Conservation (phyloP, 305 asterid genomes). For the Fraxinus platypoda region DNA sequence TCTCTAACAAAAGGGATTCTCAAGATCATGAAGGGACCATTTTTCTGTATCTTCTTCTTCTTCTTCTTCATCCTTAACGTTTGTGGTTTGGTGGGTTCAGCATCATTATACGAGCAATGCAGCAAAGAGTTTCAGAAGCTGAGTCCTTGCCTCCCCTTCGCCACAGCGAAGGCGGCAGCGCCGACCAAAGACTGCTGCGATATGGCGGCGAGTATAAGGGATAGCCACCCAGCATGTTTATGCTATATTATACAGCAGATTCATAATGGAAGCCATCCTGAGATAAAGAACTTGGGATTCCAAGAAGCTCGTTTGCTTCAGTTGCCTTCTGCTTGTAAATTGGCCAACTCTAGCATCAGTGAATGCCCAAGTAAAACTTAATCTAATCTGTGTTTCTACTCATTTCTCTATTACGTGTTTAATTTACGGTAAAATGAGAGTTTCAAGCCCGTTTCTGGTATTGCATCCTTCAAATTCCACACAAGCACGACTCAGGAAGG, state of each 20-base stretch:
- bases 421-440: no score
- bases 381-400: not conserved
- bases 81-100: not conserved
- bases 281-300: conserved; percentile 63
- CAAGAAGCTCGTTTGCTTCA: conserved; percentile 67
- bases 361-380: conserved; percentile 71
- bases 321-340: conserved; percentile 68
- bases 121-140: conserved; percentile 52
- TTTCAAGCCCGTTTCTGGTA: no score
- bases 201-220: conserved; percentile 50
- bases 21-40: not conserved
- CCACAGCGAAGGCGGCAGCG: conserved; percentile 57
- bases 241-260: conserved; percentile 73
- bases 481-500: no score
- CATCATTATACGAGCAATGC: not conserved
- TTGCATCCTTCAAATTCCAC: no score
- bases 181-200: conserved; percentile 71
- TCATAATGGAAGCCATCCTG: conserved; percentile 59
- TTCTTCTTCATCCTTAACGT: not conserved
- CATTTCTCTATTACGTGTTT: not conserved
- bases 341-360: conserved; percentile 50
- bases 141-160: conserved; percentile 57
- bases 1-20: not conserved
- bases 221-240: conserved; percentile 57
- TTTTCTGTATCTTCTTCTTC: not conserved